phyloP scores from a whole-genome alignment of 148 eudicot genomes.

The Nyssa sinensis region DNA sequence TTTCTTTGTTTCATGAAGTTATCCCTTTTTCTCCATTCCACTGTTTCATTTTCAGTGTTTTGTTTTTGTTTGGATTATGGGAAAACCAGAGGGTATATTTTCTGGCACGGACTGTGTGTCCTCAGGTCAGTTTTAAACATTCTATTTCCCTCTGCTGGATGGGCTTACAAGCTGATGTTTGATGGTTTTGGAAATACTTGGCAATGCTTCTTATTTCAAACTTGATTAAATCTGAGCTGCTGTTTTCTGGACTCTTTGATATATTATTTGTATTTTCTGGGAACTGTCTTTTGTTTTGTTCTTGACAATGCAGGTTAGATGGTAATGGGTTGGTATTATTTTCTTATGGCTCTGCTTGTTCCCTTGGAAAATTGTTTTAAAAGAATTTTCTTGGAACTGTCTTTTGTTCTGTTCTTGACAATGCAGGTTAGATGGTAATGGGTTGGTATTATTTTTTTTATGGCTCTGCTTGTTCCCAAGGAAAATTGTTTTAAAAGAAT shows the following conservation, averaged over 20 bases:
- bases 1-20: not conserved
- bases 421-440: not conserved
- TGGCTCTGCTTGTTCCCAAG: not conserved
- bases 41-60: not conserved
- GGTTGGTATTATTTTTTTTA: not conserved
- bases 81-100: not conserved
- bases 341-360: not conserved
- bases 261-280: no score
- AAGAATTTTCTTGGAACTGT: not conserved
- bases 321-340: not conserved
- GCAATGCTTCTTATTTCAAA: not conserved
- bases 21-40: not conserved
- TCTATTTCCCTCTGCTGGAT: not conserved
- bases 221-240: not conserved
- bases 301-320: constrained; percentile 1
- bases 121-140: not conserved
- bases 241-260: no score
- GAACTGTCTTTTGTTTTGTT: not conserved
- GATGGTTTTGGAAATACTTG: not conserved
- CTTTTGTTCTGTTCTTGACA: not conserved
- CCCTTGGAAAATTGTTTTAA: not conserved
- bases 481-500: not conserved
- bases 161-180: not conserved
- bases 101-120: not conserved
- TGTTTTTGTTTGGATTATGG: not conserved